These are phyloP conservation scores for Brettanomyces sp. DNA, from an alignment of 805 yeast genomes.

Conservation along the genomic window DNA sequence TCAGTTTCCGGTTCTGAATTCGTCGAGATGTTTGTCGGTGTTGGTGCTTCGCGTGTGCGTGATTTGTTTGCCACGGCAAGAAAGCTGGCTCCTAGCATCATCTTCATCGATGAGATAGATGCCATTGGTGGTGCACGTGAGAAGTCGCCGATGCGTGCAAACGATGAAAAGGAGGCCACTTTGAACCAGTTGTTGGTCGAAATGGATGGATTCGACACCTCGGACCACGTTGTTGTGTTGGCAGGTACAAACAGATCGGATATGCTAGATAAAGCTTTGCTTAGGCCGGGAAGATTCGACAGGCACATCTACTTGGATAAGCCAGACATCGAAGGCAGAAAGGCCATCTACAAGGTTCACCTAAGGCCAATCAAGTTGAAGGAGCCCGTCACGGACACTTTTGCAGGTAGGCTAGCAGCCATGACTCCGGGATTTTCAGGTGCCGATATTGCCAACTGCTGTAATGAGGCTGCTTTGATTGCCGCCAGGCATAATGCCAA, in stretches of 20 bases:
- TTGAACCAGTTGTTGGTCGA: constrained; percentile 92
- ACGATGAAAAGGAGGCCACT: constrained; percentile 96
- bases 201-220: constrained; percentile 92
- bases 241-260: constrained; percentile 98
- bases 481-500: constrained; percentile 80
- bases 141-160: constrained; percentile 61
- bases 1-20: constrained; percentile 97
- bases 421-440: constrained; percentile 98
- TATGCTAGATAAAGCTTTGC: constrained; percentile 81
- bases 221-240: constrained; percentile 90
- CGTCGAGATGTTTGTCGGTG: constrained; percentile 98
- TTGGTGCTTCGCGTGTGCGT: constrained; percentile 96
- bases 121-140: constrained; percentile 94
- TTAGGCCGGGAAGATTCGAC: constrained; percentile 97
- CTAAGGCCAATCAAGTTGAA: constrained; percentile 60
- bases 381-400: constrained; percentile 35
- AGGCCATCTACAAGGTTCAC: constrained; percentile 85
- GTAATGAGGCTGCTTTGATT: constrained; percentile 94
- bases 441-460: constrained; percentile 95
- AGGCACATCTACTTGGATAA: constrained; percentile 85
- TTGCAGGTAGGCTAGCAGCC: constrained; percentile 87
- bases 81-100: constrained; percentile 87
- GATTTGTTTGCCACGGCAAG: constrained; percentile 89
- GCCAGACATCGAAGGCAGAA: constrained; percentile 93
- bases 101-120: constrained; percentile 97